Base-by-base conservation (phyloP, 306 rosid species). In the Lotus japonicus region DNA sequence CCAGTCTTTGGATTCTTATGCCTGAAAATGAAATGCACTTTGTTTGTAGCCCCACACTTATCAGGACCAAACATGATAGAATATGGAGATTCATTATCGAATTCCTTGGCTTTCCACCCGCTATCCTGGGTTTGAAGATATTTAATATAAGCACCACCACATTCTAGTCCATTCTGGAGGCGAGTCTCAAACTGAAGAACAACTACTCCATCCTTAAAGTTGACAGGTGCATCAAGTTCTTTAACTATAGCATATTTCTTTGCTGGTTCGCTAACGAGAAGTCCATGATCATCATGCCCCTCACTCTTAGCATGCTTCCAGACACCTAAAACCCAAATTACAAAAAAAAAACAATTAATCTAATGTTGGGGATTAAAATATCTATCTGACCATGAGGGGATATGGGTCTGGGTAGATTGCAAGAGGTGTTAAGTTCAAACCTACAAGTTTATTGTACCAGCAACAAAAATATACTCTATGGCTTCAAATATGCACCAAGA, bases 61-160 rank as follows among this genome's bases (percentile, higher is more conserved):
- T 94, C 99, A 26, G 99, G 99, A 71, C 99, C 99, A 74, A 94
- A 94, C 99, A 94, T 94, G 19, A 94, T 76, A 2, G 97, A 73
- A 55, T 90, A 94, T 13, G 96, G 97, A 77, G 97, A 79, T 21
- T 87, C 96, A 11, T 84, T 90, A 72, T 87, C 83, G 55, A 94
- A 90, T 69, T 78, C 88, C 80, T 94, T 88, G 6, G 97, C 54
- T 36, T 78, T 84, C 99, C 97, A 94, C 14, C 96, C 99, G 9
- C 83, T 90, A 49, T 74, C 90, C 79, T 94, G 99, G 9, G 99
- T 89, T 52, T 88, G 89, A 56, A 94, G 95, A 73, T 84, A 94
- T 68, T 94, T 94, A 70, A 94, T 77, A 83, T 94, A 94, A 5
- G 99, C 99, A 58, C 99, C 99, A 66, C 99, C 99, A 79, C 99